Base-by-base conservation (phyloP, 164 flowering plant genomes). In the Vitis cinerea region DNA sequence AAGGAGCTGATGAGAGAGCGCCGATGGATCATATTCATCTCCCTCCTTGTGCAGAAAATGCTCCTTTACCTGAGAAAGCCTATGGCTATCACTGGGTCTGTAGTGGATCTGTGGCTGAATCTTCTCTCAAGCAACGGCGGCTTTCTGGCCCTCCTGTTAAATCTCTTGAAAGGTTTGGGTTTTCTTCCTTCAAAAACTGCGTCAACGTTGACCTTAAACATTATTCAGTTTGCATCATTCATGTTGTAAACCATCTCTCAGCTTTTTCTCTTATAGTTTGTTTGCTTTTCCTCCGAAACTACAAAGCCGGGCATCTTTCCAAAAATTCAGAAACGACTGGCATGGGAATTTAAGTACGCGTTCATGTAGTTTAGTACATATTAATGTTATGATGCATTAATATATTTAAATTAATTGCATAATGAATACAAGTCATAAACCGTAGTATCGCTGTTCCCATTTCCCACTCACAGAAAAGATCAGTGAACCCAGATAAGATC, bases 1-100 rank as follows among this genome's bases (percentile, higher is more conserved):
- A 11, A n/a, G 0, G 6, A 37, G 30, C 7, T 37, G 10, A 48
- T 10, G 10, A 48, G 13, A 8, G 67, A 63, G 9, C 74, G 74
- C 1, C 66, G 93, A 72, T 85, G 88, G 87, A 50, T 85, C 65
- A 77, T 89, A 23, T 83, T 85, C 69, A 9, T 82, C 52, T 83
- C 90, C 44, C 16, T 87, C 5, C 11, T 80, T 1, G 55, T n/a
- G 3, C 93, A 87, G 62, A 84, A 79, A 53, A 4, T 71, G 13
- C 64, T 88, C 9, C 57, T 74, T 8, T 1, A 0, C 14, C 2
- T 55, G 31, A 71, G 60, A 37, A 78, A 64, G n/a, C 83, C 84
- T 14, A 10, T 86, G 80, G 75, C 74, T 29, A 19, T 11, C 44
- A 15, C 67, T 0, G 90, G 93, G 4, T 37, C 71, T 0, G 48